phyloP scores from a whole-genome alignment of 1,284 basidiomycete species.

The Phylloboletellus chloephorus region DNA sequence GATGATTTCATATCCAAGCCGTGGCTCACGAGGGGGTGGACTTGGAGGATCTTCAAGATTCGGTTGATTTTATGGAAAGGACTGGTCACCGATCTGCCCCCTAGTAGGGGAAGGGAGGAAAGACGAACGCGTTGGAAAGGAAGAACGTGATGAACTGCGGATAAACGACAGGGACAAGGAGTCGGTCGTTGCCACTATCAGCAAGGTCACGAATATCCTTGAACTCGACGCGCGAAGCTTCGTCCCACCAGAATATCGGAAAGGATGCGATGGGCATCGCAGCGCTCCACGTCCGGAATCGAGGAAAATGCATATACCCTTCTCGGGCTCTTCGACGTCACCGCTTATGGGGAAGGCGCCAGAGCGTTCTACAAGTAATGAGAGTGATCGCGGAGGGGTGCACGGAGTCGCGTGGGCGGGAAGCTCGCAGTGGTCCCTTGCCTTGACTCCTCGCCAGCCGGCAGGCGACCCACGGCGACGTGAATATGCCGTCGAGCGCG shows the following conservation, averaged over 20 bases:
- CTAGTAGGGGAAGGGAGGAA: conserved; percentile 10
- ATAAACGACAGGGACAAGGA: conserved; percentile 27
- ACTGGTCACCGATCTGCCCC: conserved; percentile 26
- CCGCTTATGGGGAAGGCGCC: conserved; percentile 22
- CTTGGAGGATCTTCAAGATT: conserved; percentile 23
- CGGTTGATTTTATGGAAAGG: conserved; percentile 27
- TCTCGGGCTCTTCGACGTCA: conserved; percentile 21
- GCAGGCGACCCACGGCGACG: conserved; percentile 10
- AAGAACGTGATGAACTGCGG: conserved; percentile 14
- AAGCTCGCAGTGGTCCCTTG: conserved; percentile 24
- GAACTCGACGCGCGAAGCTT: conserved; percentile 25
- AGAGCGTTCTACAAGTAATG: conserved; percentile 25
- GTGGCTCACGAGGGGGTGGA: conserved; percentile 26
- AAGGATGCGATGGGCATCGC: conserved; percentile 25
- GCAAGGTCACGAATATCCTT: conserved; percentile 19
- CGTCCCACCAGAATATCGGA: conserved; percentile 20
- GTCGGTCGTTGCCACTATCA: conserved; percentile 12
- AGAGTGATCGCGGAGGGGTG: conserved; percentile 15
- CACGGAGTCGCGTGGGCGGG: conserved; percentile 24
- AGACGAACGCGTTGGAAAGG: conserved; percentile 16
- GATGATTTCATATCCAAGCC: conserved; percentile 23
- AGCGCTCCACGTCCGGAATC: conserved; percentile 18
- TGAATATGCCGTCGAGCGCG: conserved; percentile 6
- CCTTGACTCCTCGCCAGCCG: conserved; percentile 19
- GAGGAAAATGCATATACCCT: conserved; percentile 27